Base-by-base conservation (phyloP, 768 basidiomycete species). In the Mycena epipterygia region DNA sequence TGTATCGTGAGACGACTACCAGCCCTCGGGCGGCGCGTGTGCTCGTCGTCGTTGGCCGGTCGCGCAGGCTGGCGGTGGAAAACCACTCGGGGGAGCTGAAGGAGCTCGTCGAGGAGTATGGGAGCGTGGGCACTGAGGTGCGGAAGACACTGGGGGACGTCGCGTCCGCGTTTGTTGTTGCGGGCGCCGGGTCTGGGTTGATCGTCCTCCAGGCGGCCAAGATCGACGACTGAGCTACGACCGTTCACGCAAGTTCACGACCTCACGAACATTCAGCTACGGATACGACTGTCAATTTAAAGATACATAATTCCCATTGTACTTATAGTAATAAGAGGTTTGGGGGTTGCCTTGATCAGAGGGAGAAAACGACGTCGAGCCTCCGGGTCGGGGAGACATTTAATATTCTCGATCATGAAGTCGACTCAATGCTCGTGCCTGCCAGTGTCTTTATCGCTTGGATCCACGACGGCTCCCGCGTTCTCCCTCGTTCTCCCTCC, bases 101-200 rank as follows among this genome's bases (percentile, higher is more conserved):
- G 71, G 82, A 84, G 48, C 72, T 96, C 25, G 83, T 91, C 78
- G 85, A 87, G 21, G 87, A 89, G 71, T 84, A 91, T 72, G 88
- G 86, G 5, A 74, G 76, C 32, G 84, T 92, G 5, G 87, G 88
- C 0, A 76, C 84, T 5, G 93, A 94, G 76, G 89, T 96, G 68
- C 85, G 87, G 78, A 92, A 93, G 82, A 95, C 96, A 25, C 85
- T 97, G 29, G 97, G 97, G 3, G 94, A 97, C 78, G 91, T 94
- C 21, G 94, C 90, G 3, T 88, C 91, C 44, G 91, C 91, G 51
- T 89, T 97, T 77, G 89, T 96, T 16, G 83, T 91, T 3, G 84
- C 89, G 8, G 88, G 88, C 1, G 83, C 84, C 58, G 87, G 87
- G 39, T 83, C 85, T 48, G 92, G 89, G 23, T 74, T 94, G 44